Evolutionary conservation across 768 basidiomycete species (phyloP).

Genomic region (Dentipellis fragilis): DNA sequence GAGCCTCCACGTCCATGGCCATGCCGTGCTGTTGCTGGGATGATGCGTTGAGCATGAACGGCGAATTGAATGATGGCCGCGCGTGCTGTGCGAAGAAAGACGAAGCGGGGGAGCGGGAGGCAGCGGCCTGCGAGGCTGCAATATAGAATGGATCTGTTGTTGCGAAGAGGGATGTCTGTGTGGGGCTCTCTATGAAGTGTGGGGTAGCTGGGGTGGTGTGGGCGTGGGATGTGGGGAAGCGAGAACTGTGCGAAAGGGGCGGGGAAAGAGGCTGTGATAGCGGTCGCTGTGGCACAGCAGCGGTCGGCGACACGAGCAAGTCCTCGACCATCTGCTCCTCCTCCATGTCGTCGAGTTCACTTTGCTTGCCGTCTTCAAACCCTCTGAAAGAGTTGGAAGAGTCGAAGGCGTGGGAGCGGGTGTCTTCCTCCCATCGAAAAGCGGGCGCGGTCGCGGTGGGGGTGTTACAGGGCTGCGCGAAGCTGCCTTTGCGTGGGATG

Average conservation of each 20-base stretch:
- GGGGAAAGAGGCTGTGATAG: neutral
- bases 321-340: conserved; percentile 38
- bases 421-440: conserved; percentile 19
- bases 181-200: conserved; percentile 5
- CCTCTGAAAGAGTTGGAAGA: conserved; percentile 12
- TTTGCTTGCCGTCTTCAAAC: conserved; percentile 15
- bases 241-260: neutral
- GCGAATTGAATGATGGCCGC: conserved; percentile 8
- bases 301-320: conserved; percentile 27
- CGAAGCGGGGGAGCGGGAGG: neutral
- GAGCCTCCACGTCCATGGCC: conserved; percentile 7
- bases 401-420: neutral
- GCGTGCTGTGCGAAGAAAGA: conserved; percentile 11
- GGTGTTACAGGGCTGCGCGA: conserved; percentile 30
- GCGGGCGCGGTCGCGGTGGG: conserved; percentile 27
- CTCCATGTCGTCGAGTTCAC: conserved; percentile 27
- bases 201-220: conserved; percentile 15
- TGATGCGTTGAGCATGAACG: conserved; percentile 9
- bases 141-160: conserved; percentile 43
- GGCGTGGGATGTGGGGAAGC: conserved; percentile 14
- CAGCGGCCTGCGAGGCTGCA: conserved; percentile 27
- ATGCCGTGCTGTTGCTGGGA: neutral
- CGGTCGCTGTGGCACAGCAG: conserved; percentile 7
- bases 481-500: conserved; percentile 22
- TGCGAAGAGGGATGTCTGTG: conserved; percentile 24